These are phyloP conservation scores for Mychonastes homosphaera DNA, from an alignment of 139 green algal species.

Conservation along the genomic window DNA sequence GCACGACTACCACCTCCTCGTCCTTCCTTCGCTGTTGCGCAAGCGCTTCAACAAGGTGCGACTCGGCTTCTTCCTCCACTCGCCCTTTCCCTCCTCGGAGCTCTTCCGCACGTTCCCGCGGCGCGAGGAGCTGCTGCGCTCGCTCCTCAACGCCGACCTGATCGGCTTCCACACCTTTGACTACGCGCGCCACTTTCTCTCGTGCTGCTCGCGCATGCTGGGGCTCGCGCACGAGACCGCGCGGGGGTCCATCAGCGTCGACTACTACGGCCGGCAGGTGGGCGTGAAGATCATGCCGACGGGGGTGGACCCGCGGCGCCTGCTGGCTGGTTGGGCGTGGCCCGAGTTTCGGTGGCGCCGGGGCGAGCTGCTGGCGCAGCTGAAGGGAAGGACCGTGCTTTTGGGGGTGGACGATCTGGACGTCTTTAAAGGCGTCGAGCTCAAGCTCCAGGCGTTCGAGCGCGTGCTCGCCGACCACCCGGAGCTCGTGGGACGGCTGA, in stretches of 20 bases:
- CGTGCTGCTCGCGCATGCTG: conserved; percentile 89
- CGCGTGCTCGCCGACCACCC: conserved; percentile 75
- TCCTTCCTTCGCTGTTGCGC: conserved; percentile 86
- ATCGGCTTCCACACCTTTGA: conserved; percentile 99
- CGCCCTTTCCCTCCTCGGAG: conserved; percentile 91
- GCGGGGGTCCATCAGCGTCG: conserved; percentile 79
- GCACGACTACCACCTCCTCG: conserved; percentile 98
- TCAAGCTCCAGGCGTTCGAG: conserved; percentile 64
- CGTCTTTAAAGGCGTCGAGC: conserved; percentile 83
- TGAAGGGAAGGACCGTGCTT: conserved; percentile 53
- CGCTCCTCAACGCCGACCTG: conserved; percentile 88
- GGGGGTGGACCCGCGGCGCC: conserved; percentile 73
- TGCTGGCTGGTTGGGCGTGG: conserved; percentile 71
- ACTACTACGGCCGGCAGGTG: conserved; percentile 93
- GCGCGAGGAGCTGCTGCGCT: conserved; percentile 84
- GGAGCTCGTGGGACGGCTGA: conserved; percentile 58
- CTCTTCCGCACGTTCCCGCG: conserved; percentile 95
- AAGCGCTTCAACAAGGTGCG: conserved; percentile 59
- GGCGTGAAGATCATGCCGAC: conserved; percentile 97
- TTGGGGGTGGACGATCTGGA: conserved; percentile 96
- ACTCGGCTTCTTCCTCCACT: conserved; percentile 93
- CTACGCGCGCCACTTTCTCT: conserved; percentile 97
- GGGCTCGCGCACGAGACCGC: conserved; percentile 86
- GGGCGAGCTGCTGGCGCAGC: conserved; percentile 76
- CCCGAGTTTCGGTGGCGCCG: conserved; percentile 80